Percentiles rank a stretch among this genome's conserved stretches.
Evolutionary conservation across 768 basidiomycete species (phyloP).

Genomic region (Pleurotus giganteus): DNA sequence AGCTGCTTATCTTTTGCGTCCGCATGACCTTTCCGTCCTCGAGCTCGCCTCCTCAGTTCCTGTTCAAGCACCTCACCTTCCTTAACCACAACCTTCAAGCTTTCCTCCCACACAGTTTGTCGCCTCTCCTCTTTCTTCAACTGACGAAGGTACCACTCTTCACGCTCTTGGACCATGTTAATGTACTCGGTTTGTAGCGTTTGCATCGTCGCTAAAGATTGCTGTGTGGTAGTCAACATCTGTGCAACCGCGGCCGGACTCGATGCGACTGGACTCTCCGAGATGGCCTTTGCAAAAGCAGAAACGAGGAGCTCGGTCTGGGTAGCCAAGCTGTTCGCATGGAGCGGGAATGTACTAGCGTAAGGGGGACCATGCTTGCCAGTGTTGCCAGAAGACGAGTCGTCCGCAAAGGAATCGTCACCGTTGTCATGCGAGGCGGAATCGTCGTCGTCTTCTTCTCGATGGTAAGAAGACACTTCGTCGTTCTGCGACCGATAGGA

Average conservation of each 20-base stretch:
- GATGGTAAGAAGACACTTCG: constrained; percentile 20
- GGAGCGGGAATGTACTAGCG: constrained; percentile 55
- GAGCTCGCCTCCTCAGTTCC: constrained; percentile 63
- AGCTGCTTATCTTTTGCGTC: constrained; percentile 59
- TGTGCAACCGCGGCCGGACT: constrained; percentile 15
- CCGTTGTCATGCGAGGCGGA: constrained; percentile 31
- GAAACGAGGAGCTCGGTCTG: constrained; percentile 78
- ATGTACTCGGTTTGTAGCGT: constrained; percentile 65
- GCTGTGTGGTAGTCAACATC: constrained; percentile 48
- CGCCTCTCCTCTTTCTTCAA: constrained; percentile 63
- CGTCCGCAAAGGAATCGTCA: constrained; percentile 34
- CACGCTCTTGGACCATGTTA: constrained; percentile 71
- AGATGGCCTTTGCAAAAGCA: constrained; percentile 43
- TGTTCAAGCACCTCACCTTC: constrained; percentile 84
- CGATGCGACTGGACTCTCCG: constrained; percentile 29
- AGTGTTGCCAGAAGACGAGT: constrained; percentile 44
- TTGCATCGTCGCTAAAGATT: constrained; percentile 57
- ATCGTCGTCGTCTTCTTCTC: constrained; percentile 22
- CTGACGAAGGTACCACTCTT: constrained; percentile 71
- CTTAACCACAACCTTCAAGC: constrained; percentile 77
- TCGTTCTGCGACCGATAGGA: constrained; percentile 11
- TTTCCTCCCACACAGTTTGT: constrained; percentile 85
- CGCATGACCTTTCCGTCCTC: constrained; percentile 30
- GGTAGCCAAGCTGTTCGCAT: constrained; percentile 65
- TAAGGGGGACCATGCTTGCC: constrained; percentile 51